Evolutionary conservation across 768 basidiomycete species (phyloP).

Genomic region (Mrakia blollopis): DNA sequence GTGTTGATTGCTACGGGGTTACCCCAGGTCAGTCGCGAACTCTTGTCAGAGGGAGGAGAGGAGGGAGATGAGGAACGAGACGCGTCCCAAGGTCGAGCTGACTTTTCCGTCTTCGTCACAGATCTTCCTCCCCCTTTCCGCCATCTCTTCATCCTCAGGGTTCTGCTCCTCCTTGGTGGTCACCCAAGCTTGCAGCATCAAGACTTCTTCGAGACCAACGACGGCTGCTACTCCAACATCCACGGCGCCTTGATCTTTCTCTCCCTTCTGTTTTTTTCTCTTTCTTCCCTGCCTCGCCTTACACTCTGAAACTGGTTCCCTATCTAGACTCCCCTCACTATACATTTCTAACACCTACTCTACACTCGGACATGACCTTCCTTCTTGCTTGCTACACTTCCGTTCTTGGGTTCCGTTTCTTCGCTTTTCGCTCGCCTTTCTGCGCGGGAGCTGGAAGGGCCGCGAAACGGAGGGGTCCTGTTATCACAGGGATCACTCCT

Average conservation of each 20-base stretch:
- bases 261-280: background rate
- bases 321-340: too few relatives aligned
- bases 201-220: background rate
- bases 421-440: too few relatives aligned
- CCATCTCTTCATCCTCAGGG: background rate
- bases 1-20: background rate
- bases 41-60: background rate
- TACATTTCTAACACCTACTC: too few relatives aligned
- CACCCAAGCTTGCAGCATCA: background rate
- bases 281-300: too few relatives aligned
- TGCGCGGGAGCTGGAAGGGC: too few relatives aligned
- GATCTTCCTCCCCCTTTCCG: constrained; percentile 25
- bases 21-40: constrained; percentile 15
- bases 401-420: too few relatives aligned
- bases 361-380: too few relatives aligned
- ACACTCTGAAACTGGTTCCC: too few relatives aligned
- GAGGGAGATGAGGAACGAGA: background rate
- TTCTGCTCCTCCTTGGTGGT: background rate
- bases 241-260: background rate
- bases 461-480: too few relatives aligned
- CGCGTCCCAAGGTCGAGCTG: too few relatives aligned
- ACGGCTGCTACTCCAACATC: background rate
- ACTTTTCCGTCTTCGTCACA: background rate
- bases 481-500: too few relatives aligned
- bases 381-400: too few relatives aligned